phyloP scores from a whole-genome alignment of 768 basidiomycete genomes.

The Mycena crocata region DNA sequence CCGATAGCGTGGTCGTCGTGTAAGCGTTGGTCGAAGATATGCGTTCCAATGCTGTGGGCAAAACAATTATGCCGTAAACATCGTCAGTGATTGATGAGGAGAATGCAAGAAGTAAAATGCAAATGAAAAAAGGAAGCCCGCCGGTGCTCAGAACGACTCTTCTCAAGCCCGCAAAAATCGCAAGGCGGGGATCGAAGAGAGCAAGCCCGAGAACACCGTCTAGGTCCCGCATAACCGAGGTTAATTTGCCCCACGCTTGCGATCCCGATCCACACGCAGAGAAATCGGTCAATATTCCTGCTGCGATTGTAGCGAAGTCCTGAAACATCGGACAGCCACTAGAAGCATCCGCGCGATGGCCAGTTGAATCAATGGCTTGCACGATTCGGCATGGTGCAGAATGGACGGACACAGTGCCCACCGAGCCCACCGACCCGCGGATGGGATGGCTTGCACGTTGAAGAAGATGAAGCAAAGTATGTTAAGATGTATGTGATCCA shows the following conservation, averaged over 20 bases:
- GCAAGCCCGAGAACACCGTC: constrained; percentile 27
- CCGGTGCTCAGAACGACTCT: constrained; percentile 12
- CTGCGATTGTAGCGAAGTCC: constrained; percentile 6
- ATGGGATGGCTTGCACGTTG: constrained; percentile 16
- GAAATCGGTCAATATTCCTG: constrained; percentile 14
- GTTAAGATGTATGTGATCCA: constrained; percentile 35
- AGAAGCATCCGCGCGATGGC: constrained; percentile 16
- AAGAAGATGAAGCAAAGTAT: constrained; percentile 21
- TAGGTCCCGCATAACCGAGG: constrained; percentile 25
- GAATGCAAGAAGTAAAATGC: constrained; percentile 34
- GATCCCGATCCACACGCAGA: constrained; percentile 27
- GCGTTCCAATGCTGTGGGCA: constrained; percentile 65
- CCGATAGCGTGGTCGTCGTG: constrained; percentile 50
- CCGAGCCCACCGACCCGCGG: constrained; percentile 33
- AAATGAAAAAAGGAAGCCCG: constrained; percentile 30
- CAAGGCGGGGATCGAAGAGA: constrained; percentile 14
- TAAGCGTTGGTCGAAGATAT: constrained; percentile 58
- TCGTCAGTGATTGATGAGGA: constrained; percentile 25
- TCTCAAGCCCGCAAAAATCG: constrained; percentile 29
- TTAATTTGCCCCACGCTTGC: constrained; percentile 23
- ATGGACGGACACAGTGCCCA: constrained; percentile 37
- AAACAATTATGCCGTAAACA: constrained; percentile 40
- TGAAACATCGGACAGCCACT: constrained; percentile 27
- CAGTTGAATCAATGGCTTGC: constrained; percentile 5
- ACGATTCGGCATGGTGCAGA: constrained; percentile 8